Base-by-base conservation (phyloP, 371 early-diverging fungal genomes). In the Actinomortierella wolfii region DNA sequence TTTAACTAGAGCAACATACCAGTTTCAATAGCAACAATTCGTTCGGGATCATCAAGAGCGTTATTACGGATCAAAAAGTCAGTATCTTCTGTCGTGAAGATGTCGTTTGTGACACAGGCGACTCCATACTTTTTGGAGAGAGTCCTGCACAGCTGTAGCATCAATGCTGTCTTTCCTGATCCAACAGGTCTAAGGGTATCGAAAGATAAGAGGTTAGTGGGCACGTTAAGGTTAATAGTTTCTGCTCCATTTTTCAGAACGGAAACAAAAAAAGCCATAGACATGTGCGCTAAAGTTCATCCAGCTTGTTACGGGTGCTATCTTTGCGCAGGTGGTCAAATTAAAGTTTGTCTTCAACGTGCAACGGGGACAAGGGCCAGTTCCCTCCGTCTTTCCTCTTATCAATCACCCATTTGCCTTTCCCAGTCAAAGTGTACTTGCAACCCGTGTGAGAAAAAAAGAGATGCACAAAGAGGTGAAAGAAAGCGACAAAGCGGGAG, bases 131-230 rank as follows among this genome's bases (percentile, higher is more conserved):
- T 64, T 26, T 90, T 88, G 57, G 93, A 90, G 42, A 96, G 84
- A 15, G 83, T 75, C 53, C 86, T 89, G 77, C 97, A 97, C 28
- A 97, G 88, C 39, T 90, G 89, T 55, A 94, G 82, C 94, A 95
- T 91, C 67, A 97, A 81, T 2, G 97, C 97, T 8, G 97, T 97
- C 78, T 97, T 97, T 68, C 97, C 97, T 20, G 92, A 91, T 42
- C 97, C 97, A 9, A 95, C 96, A 43, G 95, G 97, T 24, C 93
- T 91, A 69, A 23, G n/a, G 17, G 48, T 51, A 41, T 21, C 28
- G 28, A 45, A 1, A 20, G 14, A 40, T 18, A 47, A 34, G 34
- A 34, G 34, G 34, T 6, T 34, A 6, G 34, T 34, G 34, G 11
- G 34, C 34, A 11, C 34, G 11, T 34, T 34, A 34, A 11, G 34